Evolutionary conservation across 768 basidiomycete species (phyloP), one percentile per base, ranked within the genome.

Genomic region (Scleroderma bovista): DNA sequence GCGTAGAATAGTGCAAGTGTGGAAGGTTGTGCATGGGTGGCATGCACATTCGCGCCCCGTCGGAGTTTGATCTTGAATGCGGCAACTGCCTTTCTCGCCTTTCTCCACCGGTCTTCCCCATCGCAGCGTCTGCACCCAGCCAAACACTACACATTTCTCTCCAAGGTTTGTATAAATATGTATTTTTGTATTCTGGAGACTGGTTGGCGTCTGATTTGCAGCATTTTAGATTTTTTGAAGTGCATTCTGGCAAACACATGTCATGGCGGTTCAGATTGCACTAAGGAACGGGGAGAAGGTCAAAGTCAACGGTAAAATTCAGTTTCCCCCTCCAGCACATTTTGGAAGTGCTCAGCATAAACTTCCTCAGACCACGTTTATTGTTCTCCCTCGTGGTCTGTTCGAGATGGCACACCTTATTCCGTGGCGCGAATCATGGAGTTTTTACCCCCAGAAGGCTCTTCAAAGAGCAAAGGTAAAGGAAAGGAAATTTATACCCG

Each of bases 381-480:
- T 66, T 92, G 92, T 71, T 93, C 94, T 29, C 88, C 93, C 26
- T 87, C 84, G 53, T 97, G 93, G 93, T 80, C 84, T 50, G 77
- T 88, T 53, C 82, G 94, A 53, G 93, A 96, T 64, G 91, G 92
- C 60, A 92, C 93, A 53, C 94, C 96, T 51, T 98, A 96, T 69
- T 88, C 89, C 38, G 83, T 99, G 51, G 94, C 89, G 44, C 84
- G 95, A 59, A 91, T 99, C 72, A 95, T 99, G 86, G 91, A 94
- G 70, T 93, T 97, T 61, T 75, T 97, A 16, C 86, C 88, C 31
- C 84, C 90, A 10, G 83, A 86, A 66, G 84, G 86, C 47, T 73
- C 75, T 36, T 73, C 81, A 34, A 88, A 80, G 68, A 80, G 79
- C 50, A 74, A 76, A 54, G 83, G 83, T 48, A 79, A 79, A 58